These are phyloP conservation scores for Syzygium syzygioides DNA, from an alignment of 441 rosid species.

Conservation along the genomic window DNA sequence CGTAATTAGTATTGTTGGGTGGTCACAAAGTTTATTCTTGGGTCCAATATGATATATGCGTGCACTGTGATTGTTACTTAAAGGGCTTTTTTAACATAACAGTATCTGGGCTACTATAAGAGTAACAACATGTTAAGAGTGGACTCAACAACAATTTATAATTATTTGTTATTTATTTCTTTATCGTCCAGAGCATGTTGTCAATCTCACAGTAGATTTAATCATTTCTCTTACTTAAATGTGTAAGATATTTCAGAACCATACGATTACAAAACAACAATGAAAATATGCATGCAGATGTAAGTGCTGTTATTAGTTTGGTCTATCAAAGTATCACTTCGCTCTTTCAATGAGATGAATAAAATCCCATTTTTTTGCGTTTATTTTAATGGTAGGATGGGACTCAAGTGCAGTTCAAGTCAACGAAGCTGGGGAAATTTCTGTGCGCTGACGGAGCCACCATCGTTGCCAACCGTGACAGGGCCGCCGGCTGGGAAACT, in stretches of 20 bases:
- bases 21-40: background rate
- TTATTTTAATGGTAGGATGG: constrained; percentile 19
- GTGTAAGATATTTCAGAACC: background rate
- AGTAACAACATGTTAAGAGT: too few species aligned
- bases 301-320: background rate
- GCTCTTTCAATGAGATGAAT: background rate
- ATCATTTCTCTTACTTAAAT: background rate
- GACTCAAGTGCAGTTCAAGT: constrained; percentile 20
- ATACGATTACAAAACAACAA: background rate
- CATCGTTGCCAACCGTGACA: constrained; percentile 19
- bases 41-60: background rate
- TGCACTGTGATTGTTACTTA: background rate
- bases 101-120: too few species aligned
- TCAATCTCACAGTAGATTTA: too few species aligned
- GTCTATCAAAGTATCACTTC: background rate
- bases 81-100: too few species aligned
- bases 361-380: background rate
- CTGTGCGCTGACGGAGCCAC: constrained; percentile 19
- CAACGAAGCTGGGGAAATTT: constrained; percentile 14
- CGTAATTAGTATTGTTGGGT: background rate
- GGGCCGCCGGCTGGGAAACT: constrained; percentile 28
- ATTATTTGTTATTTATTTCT: too few species aligned
- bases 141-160: too few species aligned
- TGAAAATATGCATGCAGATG: background rate
- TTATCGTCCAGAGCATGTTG: too few species aligned